Evolutionary conservation across 129 eudicot species (phyloP).

Genomic region (Flaveria robusta): DNA sequence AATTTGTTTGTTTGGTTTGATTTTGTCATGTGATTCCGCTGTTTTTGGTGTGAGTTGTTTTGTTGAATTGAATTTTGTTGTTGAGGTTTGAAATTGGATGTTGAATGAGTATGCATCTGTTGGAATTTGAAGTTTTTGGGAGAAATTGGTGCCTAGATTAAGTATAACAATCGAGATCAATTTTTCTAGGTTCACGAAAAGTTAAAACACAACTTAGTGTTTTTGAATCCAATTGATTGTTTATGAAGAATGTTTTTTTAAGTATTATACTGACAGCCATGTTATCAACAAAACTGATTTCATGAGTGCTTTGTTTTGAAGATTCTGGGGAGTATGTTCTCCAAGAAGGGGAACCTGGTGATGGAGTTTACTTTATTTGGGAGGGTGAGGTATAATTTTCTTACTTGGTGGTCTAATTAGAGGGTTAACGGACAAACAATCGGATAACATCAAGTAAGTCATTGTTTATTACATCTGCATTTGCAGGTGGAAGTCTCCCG

Average conservation of each 20-base stretch:
- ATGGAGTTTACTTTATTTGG: slow-evolving; percentile 3
- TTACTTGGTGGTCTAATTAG: background rate
- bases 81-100: background rate
- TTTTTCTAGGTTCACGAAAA: background rate
- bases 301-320: background rate
- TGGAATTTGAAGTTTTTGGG: background rate
- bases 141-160: background rate
- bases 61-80: background rate
- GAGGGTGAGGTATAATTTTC: slow-evolving; percentile 1
- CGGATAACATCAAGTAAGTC: background rate
- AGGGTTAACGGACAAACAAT: background rate
- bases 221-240: background rate
- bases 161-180: background rate
- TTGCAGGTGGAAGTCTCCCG: slow-evolving; percentile 71
- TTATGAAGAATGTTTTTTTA: background rate
- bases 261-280: background rate
- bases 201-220: background rate
- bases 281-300: background rate
- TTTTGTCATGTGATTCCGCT: background rate
- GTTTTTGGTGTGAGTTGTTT: background rate
- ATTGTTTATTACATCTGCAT: background rate
- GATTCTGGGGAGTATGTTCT: slow-evolving; percentile 3
- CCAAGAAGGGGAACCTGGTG: slow-evolving; percentile 4
- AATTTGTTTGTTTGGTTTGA: background rate
- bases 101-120: background rate